phyloP scores from a whole-genome alignment of 768 basidiomycete species.

The Auriculariales sp. region DNA sequence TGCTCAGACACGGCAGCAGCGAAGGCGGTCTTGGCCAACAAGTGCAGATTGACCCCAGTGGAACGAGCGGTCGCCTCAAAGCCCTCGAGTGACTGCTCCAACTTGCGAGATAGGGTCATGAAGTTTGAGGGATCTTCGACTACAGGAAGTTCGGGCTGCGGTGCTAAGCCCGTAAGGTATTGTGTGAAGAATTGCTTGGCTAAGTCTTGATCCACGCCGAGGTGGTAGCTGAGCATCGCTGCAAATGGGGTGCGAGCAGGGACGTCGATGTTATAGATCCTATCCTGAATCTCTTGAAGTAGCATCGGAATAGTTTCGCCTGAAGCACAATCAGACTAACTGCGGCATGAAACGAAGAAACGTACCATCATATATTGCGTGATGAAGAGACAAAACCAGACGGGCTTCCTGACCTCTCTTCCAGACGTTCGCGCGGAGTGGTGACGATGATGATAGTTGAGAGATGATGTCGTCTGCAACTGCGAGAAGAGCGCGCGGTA shows the following conservation, averaged over 20 bases:
- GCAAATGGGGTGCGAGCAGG: not conserved
- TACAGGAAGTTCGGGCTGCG: not conserved
- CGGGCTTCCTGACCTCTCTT: not conserved
- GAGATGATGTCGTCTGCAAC: not conserved
- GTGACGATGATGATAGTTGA: not conserved
- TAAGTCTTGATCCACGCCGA: not conserved
- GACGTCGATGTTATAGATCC: not conserved
- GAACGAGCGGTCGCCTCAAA: not conserved
- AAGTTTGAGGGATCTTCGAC: not conserved
- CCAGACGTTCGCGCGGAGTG: not conserved
- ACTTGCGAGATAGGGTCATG: not conserved
- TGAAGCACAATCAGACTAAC: not conserved
- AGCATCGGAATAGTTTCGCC: not conserved
- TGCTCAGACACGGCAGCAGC: not conserved
- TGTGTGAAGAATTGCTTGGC: not conserved
- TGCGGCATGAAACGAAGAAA: not conserved
- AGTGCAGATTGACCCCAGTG: not conserved
- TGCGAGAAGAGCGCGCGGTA: not conserved
- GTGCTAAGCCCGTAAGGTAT: not conserved
- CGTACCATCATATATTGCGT: not conserved
- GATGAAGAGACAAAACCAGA: not conserved
- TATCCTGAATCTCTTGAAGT: not conserved
- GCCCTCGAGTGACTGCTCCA: not conserved
- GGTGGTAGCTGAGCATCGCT: not conserved
- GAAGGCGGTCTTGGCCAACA: not conserved